Percentiles rank a stretch among this genome's conserved stretches.
phyloP scores from a whole-genome alignment of 768 basidiomycete genomes.

The Tricholoma sp. region DNA sequence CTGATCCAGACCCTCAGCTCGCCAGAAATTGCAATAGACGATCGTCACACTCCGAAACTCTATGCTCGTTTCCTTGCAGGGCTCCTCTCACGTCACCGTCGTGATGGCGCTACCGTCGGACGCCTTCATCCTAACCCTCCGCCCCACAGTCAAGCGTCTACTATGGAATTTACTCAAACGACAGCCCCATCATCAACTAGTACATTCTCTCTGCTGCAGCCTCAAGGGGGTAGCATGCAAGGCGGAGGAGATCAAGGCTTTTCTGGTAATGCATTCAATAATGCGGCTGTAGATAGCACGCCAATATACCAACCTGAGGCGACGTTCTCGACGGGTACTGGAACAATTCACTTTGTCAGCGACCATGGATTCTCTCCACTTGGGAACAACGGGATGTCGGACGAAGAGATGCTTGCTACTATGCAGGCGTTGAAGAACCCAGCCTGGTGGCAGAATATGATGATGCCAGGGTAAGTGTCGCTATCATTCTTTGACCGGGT shows the following conservation, averaged over 20 bases:
- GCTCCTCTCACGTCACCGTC: conserved; percentile 65
- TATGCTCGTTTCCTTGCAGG: conserved; percentile 77
- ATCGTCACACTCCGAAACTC: conserved; percentile 73
- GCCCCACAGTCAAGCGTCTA: conserved; percentile 21
- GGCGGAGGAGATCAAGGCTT: conserved; percentile 12
- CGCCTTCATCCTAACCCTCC: conserved; percentile 50
- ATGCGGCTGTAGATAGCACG: conserved; percentile 23
- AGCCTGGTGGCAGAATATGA: conserved; percentile 72
- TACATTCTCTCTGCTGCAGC: conserved; percentile 21
- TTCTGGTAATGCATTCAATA: conserved; percentile 10
- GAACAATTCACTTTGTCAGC: conserved; percentile 37
- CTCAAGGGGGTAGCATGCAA: conserved; percentile 15
- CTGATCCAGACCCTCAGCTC: conserved; percentile 70
- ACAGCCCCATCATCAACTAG: conserved; percentile 20
- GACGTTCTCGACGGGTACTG: conserved; percentile 36
- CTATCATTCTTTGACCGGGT: neutral
- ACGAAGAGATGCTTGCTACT: conserved; percentile 62
- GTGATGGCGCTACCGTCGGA: conserved; percentile 57
- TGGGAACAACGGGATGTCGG: conserved; percentile 30
- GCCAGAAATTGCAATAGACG: conserved; percentile 73
- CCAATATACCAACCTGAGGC: conserved; percentile 44
- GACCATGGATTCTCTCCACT: conserved; percentile 33
- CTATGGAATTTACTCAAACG: conserved; percentile 12
- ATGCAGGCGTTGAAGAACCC: conserved; percentile 72
- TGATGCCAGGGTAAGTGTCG: conserved; percentile 71